Evolutionary conservation across 768 basidiomycete species (phyloP), one percentile per base, ranked within the genome.

Genomic region (Candolleomyces eurysporus): DNA sequence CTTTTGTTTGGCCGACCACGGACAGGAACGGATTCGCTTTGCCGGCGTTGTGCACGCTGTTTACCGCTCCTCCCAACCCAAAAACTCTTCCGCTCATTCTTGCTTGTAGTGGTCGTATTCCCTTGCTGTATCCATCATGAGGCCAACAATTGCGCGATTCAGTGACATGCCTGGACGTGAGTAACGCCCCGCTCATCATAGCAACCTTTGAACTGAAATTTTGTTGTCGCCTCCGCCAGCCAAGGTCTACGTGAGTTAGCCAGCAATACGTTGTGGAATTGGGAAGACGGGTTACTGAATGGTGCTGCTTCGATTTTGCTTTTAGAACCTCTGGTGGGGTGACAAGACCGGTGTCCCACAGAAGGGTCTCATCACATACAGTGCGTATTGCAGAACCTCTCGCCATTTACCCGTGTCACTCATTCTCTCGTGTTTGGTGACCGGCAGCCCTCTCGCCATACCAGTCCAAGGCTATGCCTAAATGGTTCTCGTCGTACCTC

Each of bases 251-350:
- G 92, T 94, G 80, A 84, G 92, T 82, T 13, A 17, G 17, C 49
- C 48, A 58, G 48, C 30, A 21, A 43, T 22, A 17, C 45, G 48
- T 21, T 19, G 16, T 16, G 21, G 45, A 17, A 39, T 14, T 56
- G n/a, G 22, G 9, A 30, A 43, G 48, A 21, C 22, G 43, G 19
- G 17, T 17, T 30, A 14, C 10, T 45, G 48, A 46, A 56, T 30
- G 16, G 40, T 50, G 32, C 11, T 36, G 2, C 6, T 1, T 51
- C 32, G 16, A 39, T 50, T 26, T 36, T 36, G 36, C 11, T 7
- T 51, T 36, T 71, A 96, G 92, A 90, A 82, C 75, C 79, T 88
- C 56, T 97, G 94, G 94, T 97, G 94, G 94, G 94, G 94, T 77
- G 87, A 90, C 76, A 76, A 76, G 63, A 78, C 81, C 66, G 83